Evolutionary conservation across 2,329 filamentous ascomycete genomes (phyloP).

Genomic region (Fusarium marasasianum): DNA sequence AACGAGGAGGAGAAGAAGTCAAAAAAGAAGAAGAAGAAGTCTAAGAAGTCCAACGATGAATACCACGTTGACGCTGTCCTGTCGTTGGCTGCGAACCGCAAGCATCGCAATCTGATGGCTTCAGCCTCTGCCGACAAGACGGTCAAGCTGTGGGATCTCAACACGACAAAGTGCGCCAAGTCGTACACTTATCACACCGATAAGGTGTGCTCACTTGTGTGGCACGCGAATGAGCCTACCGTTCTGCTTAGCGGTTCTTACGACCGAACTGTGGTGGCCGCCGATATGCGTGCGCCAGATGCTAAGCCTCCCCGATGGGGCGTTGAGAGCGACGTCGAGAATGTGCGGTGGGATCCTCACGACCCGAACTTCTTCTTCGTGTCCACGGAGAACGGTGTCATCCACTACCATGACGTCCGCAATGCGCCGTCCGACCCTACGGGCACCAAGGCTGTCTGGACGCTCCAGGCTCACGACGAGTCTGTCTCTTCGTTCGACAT

Average conservation of each 20-base stretch:
- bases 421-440: conserved; percentile 77
- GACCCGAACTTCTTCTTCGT: conserved; percentile 94
- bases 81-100: conserved; percentile 88
- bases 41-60: conserved; percentile 85
- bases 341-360: conserved; percentile 91
- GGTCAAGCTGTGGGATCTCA: conserved; percentile 96
- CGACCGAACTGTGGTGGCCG: conserved; percentile 91
- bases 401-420: conserved; percentile 92
- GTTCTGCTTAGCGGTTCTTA: conserved; percentile 93
- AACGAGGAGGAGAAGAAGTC: conserved; percentile 68
- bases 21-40: conserved; percentile 93
- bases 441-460: conserved; percentile 88
- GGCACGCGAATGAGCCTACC: conserved; percentile 89
- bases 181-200: conserved; percentile 96
- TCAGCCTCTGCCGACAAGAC: conserved; percentile 97
- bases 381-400: conserved; percentile 88
- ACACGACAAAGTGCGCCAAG: conserved; percentile 91
- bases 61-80: conserved; percentile 96
- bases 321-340: conserved; percentile 95
- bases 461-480: conserved; percentile 93
- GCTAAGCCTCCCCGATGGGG: conserved; percentile 86
- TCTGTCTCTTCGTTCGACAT: conserved; percentile 92
- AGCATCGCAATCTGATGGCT: conserved; percentile 92
- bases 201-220: conserved; percentile 96
- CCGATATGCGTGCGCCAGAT: conserved; percentile 94